Evolutionary conservation across 805 yeast species (phyloP).

Genomic region (Scheffersomyces ergatensis): DNA sequence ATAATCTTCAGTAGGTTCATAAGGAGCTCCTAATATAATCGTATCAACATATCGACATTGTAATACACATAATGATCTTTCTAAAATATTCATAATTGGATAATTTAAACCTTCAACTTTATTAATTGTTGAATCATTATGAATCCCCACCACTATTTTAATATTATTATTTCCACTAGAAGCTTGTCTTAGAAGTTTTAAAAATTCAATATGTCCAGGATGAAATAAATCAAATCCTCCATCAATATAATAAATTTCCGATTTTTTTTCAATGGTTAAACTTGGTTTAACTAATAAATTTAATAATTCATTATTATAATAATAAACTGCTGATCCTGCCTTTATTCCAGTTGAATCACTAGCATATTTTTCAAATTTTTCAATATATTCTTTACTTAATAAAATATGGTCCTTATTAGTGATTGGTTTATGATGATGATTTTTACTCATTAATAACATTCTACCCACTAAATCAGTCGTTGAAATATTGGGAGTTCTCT

Average conservation of each 20-base stretch:
- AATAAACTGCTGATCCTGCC: slow-evolving; percentile 58
- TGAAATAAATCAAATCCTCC: slow-evolving; percentile 93
- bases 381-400: slow-evolving; percentile 33
- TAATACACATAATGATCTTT: slow-evolving; percentile 81
- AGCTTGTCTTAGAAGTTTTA: slow-evolving; percentile 45
- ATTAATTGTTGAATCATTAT: slow-evolving; percentile 57
- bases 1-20: slow-evolving; percentile 40
- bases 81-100: slow-evolving; percentile 86
- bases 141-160: slow-evolving; percentile 65
- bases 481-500: slow-evolving; percentile 88
- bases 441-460: slow-evolving; percentile 62
- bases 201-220: slow-evolving; percentile 84
- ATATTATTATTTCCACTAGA: slow-evolving; percentile 26
- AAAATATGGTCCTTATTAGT: slow-evolving; percentile 22
- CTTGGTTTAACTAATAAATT: slow-evolving; percentile 35
- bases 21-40: slow-evolving; percentile 69
- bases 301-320: slow-evolving; percentile 30
- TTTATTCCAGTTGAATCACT: slow-evolving; percentile 58
- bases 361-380: slow-evolving; percentile 54
- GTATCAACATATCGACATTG: slow-evolving; percentile 87
- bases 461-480: slow-evolving; percentile 94
- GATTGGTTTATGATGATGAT: slow-evolving; percentile 49
- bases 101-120: slow-evolving; percentile 57
- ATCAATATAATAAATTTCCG: slow-evolving; percentile 54
- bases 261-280: slow-evolving; percentile 9